These are phyloP conservation scores for Kuraishia floccosa DNA, from an alignment of 805 yeast species.

Conservation along the genomic window DNA sequence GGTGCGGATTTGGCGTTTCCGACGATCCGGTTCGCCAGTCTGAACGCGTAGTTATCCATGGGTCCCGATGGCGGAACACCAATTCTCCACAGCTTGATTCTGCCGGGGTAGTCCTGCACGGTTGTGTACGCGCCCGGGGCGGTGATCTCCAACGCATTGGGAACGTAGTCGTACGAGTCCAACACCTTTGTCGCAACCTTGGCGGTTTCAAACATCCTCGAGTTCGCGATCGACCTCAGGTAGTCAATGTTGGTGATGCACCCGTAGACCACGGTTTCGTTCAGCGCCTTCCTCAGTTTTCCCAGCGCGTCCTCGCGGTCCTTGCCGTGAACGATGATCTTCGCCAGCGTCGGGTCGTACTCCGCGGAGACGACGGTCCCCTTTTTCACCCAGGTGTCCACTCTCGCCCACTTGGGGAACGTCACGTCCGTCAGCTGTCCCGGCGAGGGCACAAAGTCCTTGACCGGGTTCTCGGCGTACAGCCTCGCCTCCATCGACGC, in stretches of 20 bases:
- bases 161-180: slow-evolving; percentile 68
- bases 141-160: slow-evolving; percentile 76
- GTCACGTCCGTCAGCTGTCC: slow-evolving; percentile 80
- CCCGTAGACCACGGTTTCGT: slow-evolving; percentile 82
- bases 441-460: slow-evolving; percentile 92
- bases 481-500: slow-evolving; percentile 95
- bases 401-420: slow-evolving; percentile 87
- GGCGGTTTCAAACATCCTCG: slow-evolving; percentile 76
- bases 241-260: slow-evolving; percentile 87
- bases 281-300: slow-evolving; percentile 68
- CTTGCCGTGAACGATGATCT: slow-evolving; percentile 88
- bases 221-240: slow-evolving; percentile 72
- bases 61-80: slow-evolving; percentile 99
- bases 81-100: slow-evolving; percentile 75
- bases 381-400: slow-evolving; percentile 87
- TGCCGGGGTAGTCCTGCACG: slow-evolving; percentile 92
- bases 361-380: slow-evolving; percentile 88
- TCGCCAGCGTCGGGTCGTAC: slow-evolving; percentile 93
- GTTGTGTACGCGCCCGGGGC: slow-evolving; percentile 94
- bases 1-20: slow-evolving; percentile 80
- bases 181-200: slow-evolving; percentile 80
- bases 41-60: slow-evolving; percentile 88
- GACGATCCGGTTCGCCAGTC: slow-evolving; percentile 82
- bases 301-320: slow-evolving; percentile 78
- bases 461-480: slow-evolving; percentile 95